Evolutionary conservation across 129 eudicot genomes (phyloP).

Genomic region (Centaurea solstitialis): DNA sequence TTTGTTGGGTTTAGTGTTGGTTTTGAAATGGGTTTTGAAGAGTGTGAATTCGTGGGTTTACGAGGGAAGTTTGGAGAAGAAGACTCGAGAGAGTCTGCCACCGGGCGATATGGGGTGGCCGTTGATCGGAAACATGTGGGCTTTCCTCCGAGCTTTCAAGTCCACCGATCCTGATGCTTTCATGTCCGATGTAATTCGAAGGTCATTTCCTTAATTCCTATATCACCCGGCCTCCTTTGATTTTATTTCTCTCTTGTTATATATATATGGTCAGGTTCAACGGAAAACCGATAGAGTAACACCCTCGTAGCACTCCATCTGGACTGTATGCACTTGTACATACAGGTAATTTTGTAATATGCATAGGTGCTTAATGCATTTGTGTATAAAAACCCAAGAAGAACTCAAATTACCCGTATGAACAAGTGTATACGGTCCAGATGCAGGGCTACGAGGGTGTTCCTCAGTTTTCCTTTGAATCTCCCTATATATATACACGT

Average conservation of each 20-base stretch:
- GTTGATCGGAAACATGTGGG: conserved; percentile 76
- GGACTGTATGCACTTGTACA: no score
- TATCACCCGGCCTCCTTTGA: neutral
- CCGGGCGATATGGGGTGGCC: conserved; percentile 91
- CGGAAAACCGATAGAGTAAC: no score
- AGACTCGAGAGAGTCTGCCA: conserved; percentile 44
- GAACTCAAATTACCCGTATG: no score
- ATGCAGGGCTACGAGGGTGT: no score
- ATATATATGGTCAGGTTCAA: no score
- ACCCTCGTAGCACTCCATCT: no score
- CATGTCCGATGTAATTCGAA: conserved; percentile 37
- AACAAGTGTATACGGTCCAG: no score
- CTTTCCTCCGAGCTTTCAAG: conserved; percentile 86
- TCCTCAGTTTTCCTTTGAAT: no score
- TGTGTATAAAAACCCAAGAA: no score
- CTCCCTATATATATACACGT: no score
- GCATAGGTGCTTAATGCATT: no score
- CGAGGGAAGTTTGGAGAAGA: conserved; percentile 52
- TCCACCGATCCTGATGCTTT: conserved; percentile 70
- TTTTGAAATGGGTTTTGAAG: conserved; percentile 39
- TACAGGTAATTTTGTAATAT: no score
- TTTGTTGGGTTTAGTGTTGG: conserved; percentile 30
- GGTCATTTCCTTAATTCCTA: conserved; percentile 25
- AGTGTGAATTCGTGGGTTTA: conserved; percentile 54
- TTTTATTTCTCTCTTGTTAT: neutral